Conservation (phyloP, 331 rosid genomes). For the Cucumis variabilis region DNA sequence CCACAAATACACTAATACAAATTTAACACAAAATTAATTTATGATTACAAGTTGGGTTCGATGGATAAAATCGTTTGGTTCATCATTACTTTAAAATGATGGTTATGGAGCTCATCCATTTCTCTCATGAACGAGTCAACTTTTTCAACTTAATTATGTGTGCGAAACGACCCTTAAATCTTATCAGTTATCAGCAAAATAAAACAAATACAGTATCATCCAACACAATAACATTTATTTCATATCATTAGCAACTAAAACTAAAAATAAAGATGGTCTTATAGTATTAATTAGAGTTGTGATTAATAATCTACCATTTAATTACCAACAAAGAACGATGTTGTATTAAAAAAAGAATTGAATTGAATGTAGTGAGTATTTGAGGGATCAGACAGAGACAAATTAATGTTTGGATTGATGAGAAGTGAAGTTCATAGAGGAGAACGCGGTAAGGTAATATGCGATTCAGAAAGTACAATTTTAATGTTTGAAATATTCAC, state of each 20-base stretch:
- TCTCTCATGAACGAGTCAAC: too few species aligned
- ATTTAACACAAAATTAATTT: not conserved
- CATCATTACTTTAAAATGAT: too few species aligned
- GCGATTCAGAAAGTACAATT: not conserved
- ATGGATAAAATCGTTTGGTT: too few species aligned
- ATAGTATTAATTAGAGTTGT: too few species aligned
- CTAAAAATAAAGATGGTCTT: too few species aligned
- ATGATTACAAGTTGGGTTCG: too few species aligned
- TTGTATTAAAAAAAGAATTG: not conserved
- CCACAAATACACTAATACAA: not conserved
- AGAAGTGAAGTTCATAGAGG: not conserved
- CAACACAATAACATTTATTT: too few species aligned
- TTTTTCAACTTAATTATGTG: too few species aligned
- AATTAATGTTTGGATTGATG: not conserved
- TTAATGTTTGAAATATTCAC: not conserved
- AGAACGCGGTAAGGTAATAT: conserved; percentile 22
- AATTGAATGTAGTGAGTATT: not conserved
- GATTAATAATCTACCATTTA: not conserved
- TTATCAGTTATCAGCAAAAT: not conserved
- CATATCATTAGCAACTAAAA: too few species aligned
- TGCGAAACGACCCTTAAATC: too few species aligned
- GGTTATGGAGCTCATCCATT: too few species aligned
- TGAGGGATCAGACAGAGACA: not conserved
- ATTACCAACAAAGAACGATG: not conserved
- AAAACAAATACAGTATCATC: not conserved